phyloP scores from a whole-genome alignment of 495 filamentous ascomycete species.

The Neurospora sp. region DNA sequence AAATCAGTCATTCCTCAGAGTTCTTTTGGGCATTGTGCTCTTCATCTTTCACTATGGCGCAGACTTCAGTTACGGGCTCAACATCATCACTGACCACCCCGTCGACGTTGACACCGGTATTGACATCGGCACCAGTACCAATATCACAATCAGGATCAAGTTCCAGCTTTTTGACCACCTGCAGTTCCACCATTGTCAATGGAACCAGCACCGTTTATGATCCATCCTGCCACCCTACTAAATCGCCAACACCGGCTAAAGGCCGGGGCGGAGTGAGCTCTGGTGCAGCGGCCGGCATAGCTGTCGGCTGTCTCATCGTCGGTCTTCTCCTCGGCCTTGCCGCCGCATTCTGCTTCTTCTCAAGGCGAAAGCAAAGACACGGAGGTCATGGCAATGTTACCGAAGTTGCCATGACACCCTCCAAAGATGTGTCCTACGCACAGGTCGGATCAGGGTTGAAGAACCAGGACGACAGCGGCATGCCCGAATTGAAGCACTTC shows the following conservation, averaged over 20 bases:
- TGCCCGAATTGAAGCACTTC: conserved; percentile 16
- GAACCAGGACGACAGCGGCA: background rate
- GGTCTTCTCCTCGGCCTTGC: conserved; percentile 17
- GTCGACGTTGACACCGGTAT: background rate
- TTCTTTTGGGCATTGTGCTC: background rate
- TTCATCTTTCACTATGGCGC: background rate
- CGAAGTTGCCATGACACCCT: background rate
- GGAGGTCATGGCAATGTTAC: background rate
- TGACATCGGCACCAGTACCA: background rate
- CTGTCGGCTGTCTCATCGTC: conserved; percentile 18
- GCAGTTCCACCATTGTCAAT: background rate
- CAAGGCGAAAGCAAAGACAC: conserved; percentile 1
- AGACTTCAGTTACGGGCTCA: background rate
- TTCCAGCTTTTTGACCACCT: background rate
- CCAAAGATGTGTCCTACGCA: background rate
- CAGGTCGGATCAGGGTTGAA: background rate
- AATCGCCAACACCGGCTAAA: background rate
- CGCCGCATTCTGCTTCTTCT: conserved; percentile 9
- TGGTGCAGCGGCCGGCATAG: conserved; percentile 17
- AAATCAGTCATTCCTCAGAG: background rate
- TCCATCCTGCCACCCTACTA: background rate
- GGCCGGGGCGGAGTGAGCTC: background rate
- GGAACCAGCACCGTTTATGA: background rate
- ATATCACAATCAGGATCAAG: background rate
- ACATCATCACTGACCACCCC: background rate